Base-by-base conservation (phyloP, 192 early-diverging fungal genomes). In the Coemansia sp. region DNA sequence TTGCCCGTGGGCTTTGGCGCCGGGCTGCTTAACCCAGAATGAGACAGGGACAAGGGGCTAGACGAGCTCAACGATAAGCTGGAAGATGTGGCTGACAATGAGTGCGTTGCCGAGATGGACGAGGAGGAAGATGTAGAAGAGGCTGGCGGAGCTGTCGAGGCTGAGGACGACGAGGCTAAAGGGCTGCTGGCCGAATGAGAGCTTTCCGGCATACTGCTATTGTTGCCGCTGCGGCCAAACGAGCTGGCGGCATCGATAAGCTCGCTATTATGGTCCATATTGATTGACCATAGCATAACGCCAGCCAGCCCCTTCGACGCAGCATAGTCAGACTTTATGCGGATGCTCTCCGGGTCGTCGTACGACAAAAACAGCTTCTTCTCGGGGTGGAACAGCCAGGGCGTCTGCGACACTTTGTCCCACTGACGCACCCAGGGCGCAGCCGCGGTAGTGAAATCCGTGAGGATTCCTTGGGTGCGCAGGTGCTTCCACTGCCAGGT, bases 281-380 rank as follows among this genome's bases (percentile, higher is more conserved):
- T 55, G 9, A 67, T 39, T 21, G 59, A 62, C 70, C 84, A 86
- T 9, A 83, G 60, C 67, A 85, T 80, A 11, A 88, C 74, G 58
- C 88, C 88, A 5, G 62, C 70, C 32, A 91, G 61, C 2, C 75
- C 79, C 8, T 71, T 60, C 0, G 49, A 63, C 2, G 70, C 53
- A 15, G 79, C 81, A 58, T 77, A 79, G 5, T 73, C 53, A 5
- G 82, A 69, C 56, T 92, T 92, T 48, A 74, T 69, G 7, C 67
- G 47, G 8, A 92, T 39, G 15, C 86, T 88, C 11, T 69, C 42
- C 19, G 79, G 69, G 53, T 92, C 90, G 59, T 92, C 90, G 58
- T 92, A 92, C 1, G 86, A 87, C 31, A 92, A 82, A 53, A 82
- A 91, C 10, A 68, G 65, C 30, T 86, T 86, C 17, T 60, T 67